Evolutionary conservation across 2,329 filamentous ascomycete species (phyloP).

Genomic region (Botrytis pseudocinerea): DNA sequence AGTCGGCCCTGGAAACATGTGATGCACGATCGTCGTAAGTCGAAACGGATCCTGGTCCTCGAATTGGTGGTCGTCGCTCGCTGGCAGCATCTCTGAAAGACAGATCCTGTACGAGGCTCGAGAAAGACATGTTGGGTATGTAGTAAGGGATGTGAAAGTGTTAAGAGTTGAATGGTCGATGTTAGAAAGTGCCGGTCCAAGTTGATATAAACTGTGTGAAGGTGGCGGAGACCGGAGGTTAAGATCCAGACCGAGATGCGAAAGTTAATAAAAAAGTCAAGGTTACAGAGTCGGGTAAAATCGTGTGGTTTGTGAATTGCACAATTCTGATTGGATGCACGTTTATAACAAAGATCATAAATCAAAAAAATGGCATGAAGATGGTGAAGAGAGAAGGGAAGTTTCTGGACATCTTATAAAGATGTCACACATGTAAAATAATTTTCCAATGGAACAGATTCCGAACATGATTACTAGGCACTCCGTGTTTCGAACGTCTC

Average conservation of each 20-base stretch:
- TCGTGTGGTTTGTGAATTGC: conserved; percentile 20
- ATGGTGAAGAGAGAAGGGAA: not conserved
- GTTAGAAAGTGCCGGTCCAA: not conserved
- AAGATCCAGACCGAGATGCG: not conserved
- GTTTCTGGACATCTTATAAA: conserved; percentile 2
- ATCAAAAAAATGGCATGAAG: not conserved
- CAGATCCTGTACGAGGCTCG: conserved; percentile 65
- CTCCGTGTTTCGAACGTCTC: conserved; percentile 7
- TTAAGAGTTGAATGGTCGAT: not conserved
- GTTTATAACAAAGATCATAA: not conserved
- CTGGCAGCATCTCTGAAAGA: conserved; percentile 56
- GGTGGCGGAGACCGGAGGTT: conserved; percentile 1
- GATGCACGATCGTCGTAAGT: conserved; percentile 62
- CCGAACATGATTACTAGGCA: not conserved
- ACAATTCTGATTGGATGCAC: conserved; percentile 20
- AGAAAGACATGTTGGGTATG: conserved; percentile 60
- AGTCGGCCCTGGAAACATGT: conserved; percentile 56
- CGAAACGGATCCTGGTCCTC: conserved; percentile 46
- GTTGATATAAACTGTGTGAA: conserved; percentile 3
- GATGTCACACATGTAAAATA: not conserved
- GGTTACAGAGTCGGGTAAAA: conserved; percentile 2
- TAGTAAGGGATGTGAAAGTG: not conserved
- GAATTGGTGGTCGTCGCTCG: conserved; percentile 49
- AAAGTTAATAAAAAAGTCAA: not conserved
- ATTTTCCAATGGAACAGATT: not conserved